Evolutionary conservation across 257 asterid species (phyloP).

Genomic region (Striga asiatica): DNA sequence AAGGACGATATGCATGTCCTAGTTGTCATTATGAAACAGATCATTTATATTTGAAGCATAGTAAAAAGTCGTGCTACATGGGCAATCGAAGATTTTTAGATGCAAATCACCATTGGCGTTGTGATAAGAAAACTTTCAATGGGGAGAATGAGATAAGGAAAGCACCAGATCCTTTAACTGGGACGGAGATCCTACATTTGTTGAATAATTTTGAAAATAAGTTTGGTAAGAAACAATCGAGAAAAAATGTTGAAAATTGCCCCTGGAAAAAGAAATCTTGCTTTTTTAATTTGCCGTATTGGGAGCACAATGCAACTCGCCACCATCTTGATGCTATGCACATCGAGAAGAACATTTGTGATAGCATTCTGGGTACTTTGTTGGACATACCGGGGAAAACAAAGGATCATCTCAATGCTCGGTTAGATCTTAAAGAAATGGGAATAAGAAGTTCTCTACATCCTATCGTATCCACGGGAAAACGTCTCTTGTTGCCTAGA

Average conservation of each 20-base stretch:
- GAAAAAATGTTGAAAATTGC: background rate
- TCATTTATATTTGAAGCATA: too few species aligned
- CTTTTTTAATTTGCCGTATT: background rate
- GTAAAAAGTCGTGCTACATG: too few species aligned
- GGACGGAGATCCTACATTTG: background rate
- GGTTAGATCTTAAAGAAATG: background rate
- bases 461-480: background rate
- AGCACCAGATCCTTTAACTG: background rate
- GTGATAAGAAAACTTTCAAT: background rate
- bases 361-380: slow-evolving; percentile 2
- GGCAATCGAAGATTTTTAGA: too few species aligned
- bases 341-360: slow-evolving; percentile 1
- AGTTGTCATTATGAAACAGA: too few species aligned
- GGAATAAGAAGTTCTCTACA: background rate
- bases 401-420: background rate
- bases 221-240: background rate
- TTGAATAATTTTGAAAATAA: background rate
- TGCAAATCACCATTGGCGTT: background rate
- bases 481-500: background rate
- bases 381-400: slow-evolving; percentile 4
- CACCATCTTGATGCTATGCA: slow-evolving; percentile 6
- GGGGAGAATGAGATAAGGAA: background rate
- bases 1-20: background rate
- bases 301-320: background rate
- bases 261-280: background rate